Percentiles rank a stretch among this genome's conserved stretches.
phyloP scores from a whole-genome alignment of 1,284 basidiomycete species.

The Ceratobasidium sp. region DNA sequence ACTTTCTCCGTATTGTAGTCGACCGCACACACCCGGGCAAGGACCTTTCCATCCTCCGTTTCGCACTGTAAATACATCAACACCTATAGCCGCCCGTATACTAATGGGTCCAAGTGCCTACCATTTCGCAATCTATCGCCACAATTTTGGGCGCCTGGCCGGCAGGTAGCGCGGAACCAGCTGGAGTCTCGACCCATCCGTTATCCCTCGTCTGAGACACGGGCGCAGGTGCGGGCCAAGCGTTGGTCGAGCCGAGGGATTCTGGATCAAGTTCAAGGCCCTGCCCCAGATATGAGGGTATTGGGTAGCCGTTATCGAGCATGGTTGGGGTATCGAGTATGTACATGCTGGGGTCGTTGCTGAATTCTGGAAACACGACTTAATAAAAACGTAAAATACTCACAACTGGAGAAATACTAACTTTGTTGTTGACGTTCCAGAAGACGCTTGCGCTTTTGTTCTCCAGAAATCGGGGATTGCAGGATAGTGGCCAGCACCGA shows the following conservation, averaged over 20 bases:
- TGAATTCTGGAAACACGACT: slow-evolving; percentile 13
- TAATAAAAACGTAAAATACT: slow-evolving; percentile 14
- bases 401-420: slow-evolving; percentile 45
- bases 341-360: slow-evolving; percentile 61
- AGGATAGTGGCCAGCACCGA: slow-evolving; percentile 85
- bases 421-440: slow-evolving; percentile 63
- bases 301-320: slow-evolving; percentile 88
- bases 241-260: slow-evolving; percentile 19
- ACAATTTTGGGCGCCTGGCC: slow-evolving; percentile 46
- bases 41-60: slow-evolving; percentile 85
- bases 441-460: slow-evolving; percentile 75
- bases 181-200: slow-evolving; percentile 72
- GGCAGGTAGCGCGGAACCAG: slow-evolving; percentile 46
- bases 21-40: slow-evolving; percentile 83
- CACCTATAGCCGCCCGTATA: background rate
- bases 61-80: slow-evolving; percentile 63
- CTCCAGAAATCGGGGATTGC: slow-evolving; percentile 75
- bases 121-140: slow-evolving; percentile 93
- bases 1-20: slow-evolving; percentile 74
- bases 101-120: slow-evolving; percentile 50
- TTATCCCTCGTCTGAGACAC: slow-evolving; percentile 54
- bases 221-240: slow-evolving; percentile 23
- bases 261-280: slow-evolving; percentile 42
- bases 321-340: slow-evolving; percentile 75
- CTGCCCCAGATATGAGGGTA: slow-evolving; percentile 80